Base-by-base conservation (phyloP, 2,329 filamentous ascomycete genomes). In the Colletotrichum sp. region DNA sequence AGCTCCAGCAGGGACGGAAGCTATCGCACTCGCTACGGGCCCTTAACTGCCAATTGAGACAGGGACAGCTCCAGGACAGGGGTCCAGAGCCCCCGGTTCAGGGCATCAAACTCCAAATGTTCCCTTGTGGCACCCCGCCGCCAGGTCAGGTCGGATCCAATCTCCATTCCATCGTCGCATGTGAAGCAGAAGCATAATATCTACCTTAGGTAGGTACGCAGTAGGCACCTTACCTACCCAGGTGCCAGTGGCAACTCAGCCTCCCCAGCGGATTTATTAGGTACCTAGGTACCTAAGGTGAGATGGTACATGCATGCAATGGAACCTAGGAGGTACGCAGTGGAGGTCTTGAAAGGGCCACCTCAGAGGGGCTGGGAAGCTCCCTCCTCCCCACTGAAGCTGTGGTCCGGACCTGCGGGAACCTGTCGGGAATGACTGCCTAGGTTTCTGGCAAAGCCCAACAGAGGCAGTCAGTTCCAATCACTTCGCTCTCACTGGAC, bases 21-120 rank as follows among this genome's bases (percentile, higher is more conserved):
- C 30, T 49, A 52, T 64, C 57, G 67, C 44, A 71, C 57, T 65
- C 18, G 59, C 44, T 28, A 26, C 16, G 12, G 15, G 34, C 26
- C 39, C 15, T 36, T 24, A 13, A n/a, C 60, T 36, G n/a, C 24
- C 24, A 21, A 52, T 73, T 34, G 71, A 71, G 24, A 71, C 71
- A 71, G 59, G 24, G 34, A 65, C 59, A 74, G 72, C 60, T 30
- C 72, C 67, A 73, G 57, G 67, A 49, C 68, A 36, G 44, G 60
- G 60, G 36, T 36, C 6, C 24, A 26, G 63, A n/a, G 28, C 7
- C 44, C 34, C 59, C n/a, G 16, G 55, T 59, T 59, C 26, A 18
- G 55, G 21, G 21, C 55, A 16, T 24, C 55, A 24, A 59, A 59
- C 44, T 49, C n/a, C 18, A 49, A 49, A 49, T 49, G 44, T 49